Percentiles rank a stretch among this genome's conserved stretches.
Evolutionary conservation across 2,329 filamentous ascomycete genomes (phyloP).

Genomic region (Coniochaeta sp.): DNA sequence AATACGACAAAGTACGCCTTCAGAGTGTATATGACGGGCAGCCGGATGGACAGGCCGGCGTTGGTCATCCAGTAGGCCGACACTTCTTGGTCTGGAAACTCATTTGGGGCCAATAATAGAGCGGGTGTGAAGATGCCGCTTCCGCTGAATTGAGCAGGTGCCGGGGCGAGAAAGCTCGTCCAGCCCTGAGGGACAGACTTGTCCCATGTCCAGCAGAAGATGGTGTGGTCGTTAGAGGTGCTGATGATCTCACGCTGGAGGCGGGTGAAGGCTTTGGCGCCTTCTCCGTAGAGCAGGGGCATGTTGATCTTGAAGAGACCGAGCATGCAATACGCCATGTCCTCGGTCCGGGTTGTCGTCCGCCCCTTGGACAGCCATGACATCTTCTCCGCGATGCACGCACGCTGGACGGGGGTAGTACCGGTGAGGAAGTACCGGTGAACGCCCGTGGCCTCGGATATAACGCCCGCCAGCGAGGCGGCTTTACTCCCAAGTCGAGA

Average conservation of each 20-base stretch:
- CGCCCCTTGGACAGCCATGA: constrained; percentile 6
- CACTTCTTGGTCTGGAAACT: no score
- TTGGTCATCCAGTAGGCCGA: no score
- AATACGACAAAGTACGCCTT: no score
- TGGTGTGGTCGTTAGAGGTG: background rate
- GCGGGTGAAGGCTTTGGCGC: constrained; percentile 4
- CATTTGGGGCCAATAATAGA: no score
- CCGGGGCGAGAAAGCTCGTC: background rate
- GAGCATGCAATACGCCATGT: constrained; percentile 8
- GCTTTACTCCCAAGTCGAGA: background rate
- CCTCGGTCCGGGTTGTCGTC: constrained; percentile 4
- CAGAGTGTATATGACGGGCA: no score
- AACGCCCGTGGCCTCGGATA: constrained; percentile 1
- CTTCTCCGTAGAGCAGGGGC: constrained; percentile 9
- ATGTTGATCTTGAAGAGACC: constrained; percentile 8
- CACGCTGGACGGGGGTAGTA: background rate
- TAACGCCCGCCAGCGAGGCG: background rate
- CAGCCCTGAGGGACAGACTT: background rate
- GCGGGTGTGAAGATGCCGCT: background rate
- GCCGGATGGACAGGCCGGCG: no score
- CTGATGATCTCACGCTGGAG: constrained; percentile 7
- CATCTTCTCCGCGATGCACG: constrained; percentile 7
- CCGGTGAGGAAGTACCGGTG: background rate
- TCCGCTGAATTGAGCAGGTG: background rate
- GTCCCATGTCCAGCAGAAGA: background rate